Evolutionary conservation across 2,329 filamentous ascomycete genomes (phyloP), one percentile per base, ranked within the genome.

Genomic region (Celoporthe dispersa): DNA sequence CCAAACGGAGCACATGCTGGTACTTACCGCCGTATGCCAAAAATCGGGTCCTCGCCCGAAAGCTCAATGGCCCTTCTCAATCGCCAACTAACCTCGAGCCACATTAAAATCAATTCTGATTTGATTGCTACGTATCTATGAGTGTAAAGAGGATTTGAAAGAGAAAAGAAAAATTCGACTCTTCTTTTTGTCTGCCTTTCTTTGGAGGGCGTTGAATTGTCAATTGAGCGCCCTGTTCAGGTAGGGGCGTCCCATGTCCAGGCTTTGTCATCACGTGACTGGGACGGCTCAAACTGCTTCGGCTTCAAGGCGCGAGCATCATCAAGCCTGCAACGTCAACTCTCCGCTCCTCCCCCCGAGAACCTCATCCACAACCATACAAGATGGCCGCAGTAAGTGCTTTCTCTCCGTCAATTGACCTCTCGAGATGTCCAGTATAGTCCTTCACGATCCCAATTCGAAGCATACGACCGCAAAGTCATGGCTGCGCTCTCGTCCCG

Each of bases 371-470:
- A 67, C 69, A 78, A 83, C 77, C 79, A 78, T 71, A 82, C 84
- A 89, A 84, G 84, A 90, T 90, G 88, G 88, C 87, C 81, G 86
- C 86, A 85, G 88, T 91, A 87, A 86, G 88, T 65, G 1, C 19
- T 48, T 48, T 14, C 22, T 2, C 60, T 25, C 61, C 60, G 14
- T 65, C 72, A 77, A 79, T 79, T 78, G 75, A 74, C 63, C 11
- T 12, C 33, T 31, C 48, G 31, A 59, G 59, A 68, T 51, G 25
- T 37, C 16, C 41, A 31, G 31, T 9, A 37, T 14, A 64, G 44
- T 48, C 8, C 44, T 48, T 48, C 16, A 51, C 57, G 35, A 66
- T 33, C 28, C 31, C 66, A 3, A 25, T 61, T 28, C 25, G 64
- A 63, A 37, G 22, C 1, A 41, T 22, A 19, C 16, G 3, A 12